These are phyloP conservation scores for Globisporangium polare DNA, from an alignment of 352 stramenopile species.

Conservation along the genomic window DNA sequence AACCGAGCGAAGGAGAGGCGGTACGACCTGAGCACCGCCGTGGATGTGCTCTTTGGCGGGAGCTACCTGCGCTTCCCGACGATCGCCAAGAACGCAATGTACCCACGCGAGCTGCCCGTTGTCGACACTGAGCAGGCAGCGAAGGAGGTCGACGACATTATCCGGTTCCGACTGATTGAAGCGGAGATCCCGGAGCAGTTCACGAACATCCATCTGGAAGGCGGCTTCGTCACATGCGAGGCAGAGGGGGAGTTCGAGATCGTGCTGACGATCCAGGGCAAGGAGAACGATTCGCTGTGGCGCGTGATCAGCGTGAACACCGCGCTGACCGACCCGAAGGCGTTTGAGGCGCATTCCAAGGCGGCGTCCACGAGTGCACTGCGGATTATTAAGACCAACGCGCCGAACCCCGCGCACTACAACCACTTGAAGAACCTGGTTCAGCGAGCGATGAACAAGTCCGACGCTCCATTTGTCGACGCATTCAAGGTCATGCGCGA, in stretches of 20 bases:
- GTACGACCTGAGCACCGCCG: conserved; percentile 78
- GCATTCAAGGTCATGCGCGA: conserved; percentile 81
- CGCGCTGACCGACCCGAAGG: conserved; percentile 52
- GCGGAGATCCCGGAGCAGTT: conserved; percentile 76
- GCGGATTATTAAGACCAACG: conserved; percentile 76
- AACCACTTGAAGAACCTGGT: conserved; percentile 84
- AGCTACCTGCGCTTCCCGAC: conserved; percentile 73
- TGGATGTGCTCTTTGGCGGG: conserved; percentile 76
- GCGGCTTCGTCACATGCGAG: conserved; percentile 73
- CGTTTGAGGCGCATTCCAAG: conserved; percentile 53
- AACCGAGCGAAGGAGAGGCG: conserved; percentile 74
- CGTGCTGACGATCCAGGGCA: conserved; percentile 77
- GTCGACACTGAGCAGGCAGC: conserved; percentile 57
- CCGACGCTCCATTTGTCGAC: conserved; percentile 69
- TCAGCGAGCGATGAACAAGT: conserved; percentile 84
- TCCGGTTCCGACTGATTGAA: conserved; percentile 81
- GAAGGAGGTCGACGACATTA: conserved; percentile 70
- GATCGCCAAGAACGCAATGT: conserved; percentile 71
- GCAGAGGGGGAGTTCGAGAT: conserved; percentile 83
- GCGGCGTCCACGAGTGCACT: conserved; percentile 58
- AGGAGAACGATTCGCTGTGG: conserved; percentile 72
- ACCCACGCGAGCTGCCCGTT: conserved; percentile 55
- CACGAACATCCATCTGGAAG: conserved; percentile 71
- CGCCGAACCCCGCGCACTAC: conserved; percentile 67
- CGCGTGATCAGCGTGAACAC: conserved; percentile 80